Evolutionary conservation across 129 eudicot genomes (phyloP), one percentile per base, ranked within the genome.

Genomic region (Arctium minus): DNA sequence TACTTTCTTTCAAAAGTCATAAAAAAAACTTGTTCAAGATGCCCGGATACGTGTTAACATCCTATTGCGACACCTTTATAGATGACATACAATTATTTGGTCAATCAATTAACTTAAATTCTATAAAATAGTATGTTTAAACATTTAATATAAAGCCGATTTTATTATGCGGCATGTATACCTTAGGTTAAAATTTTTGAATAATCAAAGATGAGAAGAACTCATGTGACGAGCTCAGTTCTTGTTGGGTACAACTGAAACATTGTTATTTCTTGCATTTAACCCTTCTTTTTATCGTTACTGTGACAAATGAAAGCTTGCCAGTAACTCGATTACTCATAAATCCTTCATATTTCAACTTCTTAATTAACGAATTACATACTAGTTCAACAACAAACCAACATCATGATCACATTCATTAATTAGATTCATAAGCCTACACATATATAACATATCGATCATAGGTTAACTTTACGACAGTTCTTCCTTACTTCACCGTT

Each of bases 401-500:
- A 18, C 71, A 9, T 18, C 33, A 67, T 6, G 30, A 29, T 67
- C 33, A 18, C 2, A 83, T 4, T 38, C 81, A 33, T 46, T 64
- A 84, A 33, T 46, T 64, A 84, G 72, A 15, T 64, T 11, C 50
- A 62, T 80, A 76, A 46, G 60, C 76, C 40, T 62, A 64, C 70
- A 77, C 33, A n/a, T 22, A 22, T 22, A 22, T 13, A 33, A 75
- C 35, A 17, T 76, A 29, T 44, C 56, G 72, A 50, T 44, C 70
- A 79, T 86, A 84, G 88, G 82, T 91, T 93, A 60, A 84, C n/a
- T 60, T 67, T 78, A 46, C 85, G 92, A 65, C 95, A 93, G 33
- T 89, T 91, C 64, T 87, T 91, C 87, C 97, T 91, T 11, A 93
- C 86, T 88, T 93, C 96, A 31, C 98, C 98, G 12, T 91, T 86